phyloP scores from a whole-genome alignment of 306 rosid species.

The Gleditsia sinensis region DNA sequence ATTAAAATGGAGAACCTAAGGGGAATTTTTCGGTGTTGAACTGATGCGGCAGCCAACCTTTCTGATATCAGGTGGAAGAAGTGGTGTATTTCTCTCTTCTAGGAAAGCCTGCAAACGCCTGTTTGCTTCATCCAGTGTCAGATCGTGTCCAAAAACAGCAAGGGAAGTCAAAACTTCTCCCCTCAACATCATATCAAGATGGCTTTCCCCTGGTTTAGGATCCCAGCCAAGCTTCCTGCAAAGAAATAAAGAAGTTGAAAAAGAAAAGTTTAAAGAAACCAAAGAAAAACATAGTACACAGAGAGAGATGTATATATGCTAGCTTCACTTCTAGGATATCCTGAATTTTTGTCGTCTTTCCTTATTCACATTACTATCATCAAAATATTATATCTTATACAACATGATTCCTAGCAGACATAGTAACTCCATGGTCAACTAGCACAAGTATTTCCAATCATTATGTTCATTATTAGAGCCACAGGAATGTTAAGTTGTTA shows the following conservation, averaged over 20 bases:
- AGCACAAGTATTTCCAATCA: conserved; percentile 5
- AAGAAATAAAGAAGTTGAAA: conserved; percentile 2
- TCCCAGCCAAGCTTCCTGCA: conserved; percentile 97
- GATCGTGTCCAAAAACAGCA: conserved; percentile 69
- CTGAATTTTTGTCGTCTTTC: conserved; percentile 5
- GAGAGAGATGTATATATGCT: conserved; percentile 3
- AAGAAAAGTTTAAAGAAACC: conserved; percentile 44
- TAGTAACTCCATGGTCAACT: neutral
- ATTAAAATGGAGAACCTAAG: conserved; percentile 24
- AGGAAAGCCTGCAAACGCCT: conserved; percentile 77
- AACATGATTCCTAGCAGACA: conserved; percentile 15
- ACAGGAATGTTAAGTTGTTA: conserved; percentile 18
- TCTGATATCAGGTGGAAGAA: conserved; percentile 92
- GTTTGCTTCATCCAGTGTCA: conserved; percentile 75
- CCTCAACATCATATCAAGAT: conserved; percentile 88
- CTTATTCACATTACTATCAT: neutral
- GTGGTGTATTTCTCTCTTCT: conserved; percentile 74
- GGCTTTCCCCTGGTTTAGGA: conserved; percentile 60
- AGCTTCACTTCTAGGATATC: conserved; percentile 27
- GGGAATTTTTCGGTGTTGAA: conserved; percentile 13
- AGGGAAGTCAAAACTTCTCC: conserved; percentile 91
- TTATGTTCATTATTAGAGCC: neutral
- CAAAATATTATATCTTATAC: neutral
- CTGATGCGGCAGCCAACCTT: conserved; percentile 52
- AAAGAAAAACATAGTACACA: conserved; percentile 37